phyloP scores from a whole-genome alignment of 148 eudicot species.

The Amaranthus hypochondriacus region DNA sequence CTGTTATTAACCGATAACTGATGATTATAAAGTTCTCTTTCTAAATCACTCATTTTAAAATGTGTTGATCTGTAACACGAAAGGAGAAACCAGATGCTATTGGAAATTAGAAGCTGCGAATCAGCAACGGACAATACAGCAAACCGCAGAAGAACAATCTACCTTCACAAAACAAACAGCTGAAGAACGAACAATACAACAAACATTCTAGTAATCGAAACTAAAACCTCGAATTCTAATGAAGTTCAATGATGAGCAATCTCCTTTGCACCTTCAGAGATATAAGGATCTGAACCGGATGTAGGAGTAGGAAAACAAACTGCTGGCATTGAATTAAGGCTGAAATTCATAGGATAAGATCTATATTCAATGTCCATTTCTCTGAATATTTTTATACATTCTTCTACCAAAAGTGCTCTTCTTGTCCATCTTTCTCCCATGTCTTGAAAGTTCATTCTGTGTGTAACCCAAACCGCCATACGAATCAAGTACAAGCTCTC shows the following conservation, averaged over 20 bases:
- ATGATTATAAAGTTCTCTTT: too few relatives aligned
- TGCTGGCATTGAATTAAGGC: constrained; percentile 38
- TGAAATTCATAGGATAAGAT: constrained; percentile 39
- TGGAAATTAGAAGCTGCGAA: too few relatives aligned
- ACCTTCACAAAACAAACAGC: too few relatives aligned
- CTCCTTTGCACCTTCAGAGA: constrained; percentile 15
- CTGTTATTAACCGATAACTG: too few relatives aligned
- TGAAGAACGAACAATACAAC: too few relatives aligned
- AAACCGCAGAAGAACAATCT: too few relatives aligned
- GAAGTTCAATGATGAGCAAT: constrained; percentile 14
- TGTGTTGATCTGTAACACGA: too few relatives aligned
- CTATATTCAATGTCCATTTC: constrained; percentile 66
- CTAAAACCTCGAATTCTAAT: neutral
- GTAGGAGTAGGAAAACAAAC: constrained; percentile 21
- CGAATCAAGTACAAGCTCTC: constrained; percentile 31
- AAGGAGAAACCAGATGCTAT: too few relatives aligned
- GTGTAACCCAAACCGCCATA: constrained; percentile 61
- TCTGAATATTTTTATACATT: constrained; percentile 46
- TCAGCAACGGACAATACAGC: too few relatives aligned
- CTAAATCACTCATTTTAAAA: too few relatives aligned
- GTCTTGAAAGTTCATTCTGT: constrained; percentile 64
- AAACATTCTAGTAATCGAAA: too few relatives aligned
- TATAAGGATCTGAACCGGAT: constrained; percentile 21
- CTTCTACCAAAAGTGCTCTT: constrained; percentile 50
- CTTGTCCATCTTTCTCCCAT: constrained; percentile 50